Evolutionary conservation across 768 basidiomycete genomes (phyloP).

Genomic region (Lentinus brumalis): DNA sequence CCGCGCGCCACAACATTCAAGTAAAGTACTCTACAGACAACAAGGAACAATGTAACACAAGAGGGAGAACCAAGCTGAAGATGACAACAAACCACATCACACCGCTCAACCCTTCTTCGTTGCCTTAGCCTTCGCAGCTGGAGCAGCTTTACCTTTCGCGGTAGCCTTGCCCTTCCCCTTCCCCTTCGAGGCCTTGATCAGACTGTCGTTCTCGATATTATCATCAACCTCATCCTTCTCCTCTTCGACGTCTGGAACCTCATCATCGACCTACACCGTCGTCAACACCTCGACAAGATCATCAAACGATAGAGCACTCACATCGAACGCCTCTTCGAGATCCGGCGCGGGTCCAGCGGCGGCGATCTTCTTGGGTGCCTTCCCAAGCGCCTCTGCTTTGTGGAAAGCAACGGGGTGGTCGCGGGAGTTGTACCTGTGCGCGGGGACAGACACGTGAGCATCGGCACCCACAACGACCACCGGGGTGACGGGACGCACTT

Average conservation of each 20-base stretch:
- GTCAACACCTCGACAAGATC: slow-evolving; percentile 1
- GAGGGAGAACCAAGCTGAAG: not conserved
- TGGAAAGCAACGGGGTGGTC: slow-evolving; percentile 97
- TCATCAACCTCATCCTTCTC: slow-evolving; percentile 41
- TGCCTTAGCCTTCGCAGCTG: slow-evolving; percentile 11
- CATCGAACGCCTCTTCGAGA: slow-evolving; percentile 89
- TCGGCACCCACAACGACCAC: not conserved
- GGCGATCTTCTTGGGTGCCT: slow-evolving; percentile 77
- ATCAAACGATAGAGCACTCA: slow-evolving; percentile 35
- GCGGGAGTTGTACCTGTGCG: slow-evolving; percentile 74
- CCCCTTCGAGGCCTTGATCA: slow-evolving; percentile 60
- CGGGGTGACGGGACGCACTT: slow-evolving; percentile 52
- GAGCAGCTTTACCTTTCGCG: slow-evolving; percentile 11
- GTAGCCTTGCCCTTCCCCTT: slow-evolving; percentile 25
- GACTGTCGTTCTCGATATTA: slow-evolving; percentile 55
- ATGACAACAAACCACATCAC: not conserved
- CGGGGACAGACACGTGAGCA: not conserved
- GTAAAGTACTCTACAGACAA: not conserved
- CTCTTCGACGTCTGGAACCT: slow-evolving; percentile 45
- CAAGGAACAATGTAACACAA: not conserved
- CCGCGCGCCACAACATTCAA: no score
- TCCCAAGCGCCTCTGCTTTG: slow-evolving; percentile 81
- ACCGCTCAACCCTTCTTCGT: slow-evolving; percentile 12
- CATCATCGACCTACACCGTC: slow-evolving; percentile 35
- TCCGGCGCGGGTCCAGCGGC: slow-evolving; percentile 76